These are phyloP conservation scores for Aspergillus sparsus DNA, from an alignment of 495 filamentous ascomycete genomes.

Conservation along the genomic window DNA sequence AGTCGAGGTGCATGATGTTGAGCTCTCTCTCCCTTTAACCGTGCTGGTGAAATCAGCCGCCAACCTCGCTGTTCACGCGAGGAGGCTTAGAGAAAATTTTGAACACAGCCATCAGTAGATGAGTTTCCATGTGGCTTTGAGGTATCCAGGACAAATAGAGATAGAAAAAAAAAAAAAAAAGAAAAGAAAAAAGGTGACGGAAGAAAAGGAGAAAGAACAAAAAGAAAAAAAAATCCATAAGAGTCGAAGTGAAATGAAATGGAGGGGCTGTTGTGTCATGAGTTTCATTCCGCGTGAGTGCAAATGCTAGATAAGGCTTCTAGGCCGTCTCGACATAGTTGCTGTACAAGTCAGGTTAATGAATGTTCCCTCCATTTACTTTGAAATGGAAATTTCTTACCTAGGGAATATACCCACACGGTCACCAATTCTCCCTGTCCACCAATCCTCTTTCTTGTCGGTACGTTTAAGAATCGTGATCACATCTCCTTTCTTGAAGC, in stretches of 20 bases:
- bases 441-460: conserved; percentile 93
- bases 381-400: conserved; percentile 30
- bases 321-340: conserved; percentile 50
- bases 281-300: conserved; percentile 32
- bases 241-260: neutral
- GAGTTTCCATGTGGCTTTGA: conserved; percentile 6
- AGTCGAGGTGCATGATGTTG: conserved; percentile 1
- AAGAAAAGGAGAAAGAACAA: neutral
- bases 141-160: conserved; percentile 8
- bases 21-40: neutral
- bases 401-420: conserved; percentile 65
- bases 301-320: conserved; percentile 16
- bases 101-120: conserved; percentile 8
- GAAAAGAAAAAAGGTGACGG: neutral
- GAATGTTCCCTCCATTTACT: conserved; percentile 12
- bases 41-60: conserved; percentile 17
- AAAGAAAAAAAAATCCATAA: conserved; percentile 3
- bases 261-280: conserved; percentile 13
- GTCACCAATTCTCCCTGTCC: conserved; percentile 64
- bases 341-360: conserved; percentile 29
- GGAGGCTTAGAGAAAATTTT: conserved; percentile 19
- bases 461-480: conserved; percentile 98
- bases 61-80: conserved; percentile 25
- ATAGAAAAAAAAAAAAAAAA: neutral
- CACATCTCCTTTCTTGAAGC: conserved; percentile 95